These are phyloP conservation scores for Leucaena leucocephala DNA, from an alignment of 306 rosid species.

Conservation along the genomic window DNA sequence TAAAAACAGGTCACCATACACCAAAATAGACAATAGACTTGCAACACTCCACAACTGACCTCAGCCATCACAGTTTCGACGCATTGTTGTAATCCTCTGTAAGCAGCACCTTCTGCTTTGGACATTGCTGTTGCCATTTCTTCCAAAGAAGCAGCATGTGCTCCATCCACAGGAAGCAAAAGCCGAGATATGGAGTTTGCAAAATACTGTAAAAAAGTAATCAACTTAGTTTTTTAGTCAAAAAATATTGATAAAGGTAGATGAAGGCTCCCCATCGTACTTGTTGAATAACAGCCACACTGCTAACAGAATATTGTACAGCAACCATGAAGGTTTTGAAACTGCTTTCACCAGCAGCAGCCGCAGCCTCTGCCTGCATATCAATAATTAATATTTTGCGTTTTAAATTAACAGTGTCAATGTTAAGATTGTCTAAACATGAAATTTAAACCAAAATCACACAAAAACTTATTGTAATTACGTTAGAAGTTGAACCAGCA, in stretches of 20 bases:
- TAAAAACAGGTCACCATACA: neutral
- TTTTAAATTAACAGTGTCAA: conserved; percentile 35
- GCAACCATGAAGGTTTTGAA: conserved; percentile 99
- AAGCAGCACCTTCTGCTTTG: conserved; percentile 97
- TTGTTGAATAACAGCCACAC: conserved; percentile 97
- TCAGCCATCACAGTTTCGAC: conserved; percentile 99
- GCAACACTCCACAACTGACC: conserved; percentile 53
- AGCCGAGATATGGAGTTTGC: conserved; percentile 91
- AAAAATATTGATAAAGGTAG: conserved; percentile 28
- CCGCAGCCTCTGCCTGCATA: conserved; percentile 96
- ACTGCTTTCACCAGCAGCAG: conserved; percentile 99
- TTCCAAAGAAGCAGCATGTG: conserved; percentile 95
- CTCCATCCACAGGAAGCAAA: conserved; percentile 97
- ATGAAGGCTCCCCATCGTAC: conserved; percentile 51
- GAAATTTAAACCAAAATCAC: conserved; percentile 25
- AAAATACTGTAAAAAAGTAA: conserved; percentile 69
- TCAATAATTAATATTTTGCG: conserved; percentile 39
- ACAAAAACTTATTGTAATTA: conserved; percentile 44
- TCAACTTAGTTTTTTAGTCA: conserved; percentile 34
- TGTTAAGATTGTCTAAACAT: conserved; percentile 7
- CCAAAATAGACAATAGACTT: neutral
- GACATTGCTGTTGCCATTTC: conserved; percentile 98
- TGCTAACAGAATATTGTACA: conserved; percentile 95
- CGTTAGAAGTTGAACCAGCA: conserved; percentile 96
- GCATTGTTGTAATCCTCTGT: conserved; percentile 86